These are phyloP conservation scores for Backusella tuberculispora DNA, from an alignment of 192 early-diverging fungal genomes.

Conservation along the genomic window DNA sequence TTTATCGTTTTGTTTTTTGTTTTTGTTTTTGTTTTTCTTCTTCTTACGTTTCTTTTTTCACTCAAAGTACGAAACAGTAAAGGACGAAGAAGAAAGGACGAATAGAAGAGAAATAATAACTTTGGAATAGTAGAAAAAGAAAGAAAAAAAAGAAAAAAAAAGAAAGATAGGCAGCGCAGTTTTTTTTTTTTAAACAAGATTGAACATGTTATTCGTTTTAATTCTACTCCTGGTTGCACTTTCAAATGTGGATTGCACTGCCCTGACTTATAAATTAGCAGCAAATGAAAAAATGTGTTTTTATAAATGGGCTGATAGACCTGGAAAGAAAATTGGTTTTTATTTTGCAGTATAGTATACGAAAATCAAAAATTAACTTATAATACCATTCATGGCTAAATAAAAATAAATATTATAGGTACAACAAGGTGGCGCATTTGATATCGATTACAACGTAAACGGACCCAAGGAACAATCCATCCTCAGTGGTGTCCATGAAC, in stretches of 20 bases:
- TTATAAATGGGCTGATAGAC: conserved; percentile 74
- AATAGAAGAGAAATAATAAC: not conserved
- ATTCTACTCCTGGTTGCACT: conserved; percentile 6
- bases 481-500: conserved; percentile 81
- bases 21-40: not conserved
- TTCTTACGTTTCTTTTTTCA: not conserved
- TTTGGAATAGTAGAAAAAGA: not conserved
- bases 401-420: conserved; percentile 60
- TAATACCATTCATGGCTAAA: not conserved
- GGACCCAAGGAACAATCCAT: conserved; percentile 73
- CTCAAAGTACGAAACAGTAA: not conserved
- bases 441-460: conserved; percentile 91
- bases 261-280: conserved; percentile 84
- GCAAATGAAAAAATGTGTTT: conserved; percentile 94
- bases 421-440: conserved; percentile 94
- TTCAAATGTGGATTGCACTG: conserved; percentile 35
- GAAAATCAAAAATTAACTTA: not conserved
- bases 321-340: conserved; percentile 92
- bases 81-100: too few relatives aligned
- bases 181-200: too few relatives aligned
- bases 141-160: not conserved
- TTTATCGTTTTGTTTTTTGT: not conserved
- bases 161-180: not conserved
- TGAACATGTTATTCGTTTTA: not conserved
- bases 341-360: conserved; percentile 88